phyloP scores from a whole-genome alignment of 2,329 filamentous ascomycete species.

The Penicillium thymicola region DNA sequence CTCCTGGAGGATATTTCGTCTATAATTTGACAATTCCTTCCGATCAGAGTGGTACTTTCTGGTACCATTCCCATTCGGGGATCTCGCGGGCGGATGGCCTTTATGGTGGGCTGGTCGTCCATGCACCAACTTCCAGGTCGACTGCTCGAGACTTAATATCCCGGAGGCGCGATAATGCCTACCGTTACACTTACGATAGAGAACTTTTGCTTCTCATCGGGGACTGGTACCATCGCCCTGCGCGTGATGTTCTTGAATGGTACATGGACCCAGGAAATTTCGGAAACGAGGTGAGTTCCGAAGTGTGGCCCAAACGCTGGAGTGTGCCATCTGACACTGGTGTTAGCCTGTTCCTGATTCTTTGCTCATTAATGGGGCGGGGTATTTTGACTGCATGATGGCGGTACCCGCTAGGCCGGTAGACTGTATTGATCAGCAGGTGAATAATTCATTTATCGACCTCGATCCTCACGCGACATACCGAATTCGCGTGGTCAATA shows the following conservation, averaged over 20 bases:
- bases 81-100: slow-evolving; percentile 46
- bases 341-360: slow-evolving; percentile 49
- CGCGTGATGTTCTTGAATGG: slow-evolving; percentile 43
- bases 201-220: slow-evolving; percentile 49
- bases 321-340: background rate
- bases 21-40: slow-evolving; percentile 42
- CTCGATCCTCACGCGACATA: slow-evolving; percentile 27
- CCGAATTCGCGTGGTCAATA: slow-evolving; percentile 45
- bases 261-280: slow-evolving; percentile 45
- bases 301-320: background rate
- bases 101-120: slow-evolving; percentile 49
- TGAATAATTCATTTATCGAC: slow-evolving; percentile 25
- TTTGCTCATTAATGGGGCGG: slow-evolving; percentile 47
- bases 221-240: slow-evolving; percentile 50
- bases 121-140: slow-evolving; percentile 34
- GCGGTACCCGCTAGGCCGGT: slow-evolving; percentile 46
- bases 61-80: slow-evolving; percentile 50
- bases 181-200: slow-evolving; percentile 31
- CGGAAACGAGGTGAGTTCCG: slow-evolving; percentile 41
- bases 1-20: slow-evolving; percentile 52
- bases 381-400: slow-evolving; percentile 47
- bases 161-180: background rate
- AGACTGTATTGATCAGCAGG: slow-evolving; percentile 38
- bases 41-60: slow-evolving; percentile 46
- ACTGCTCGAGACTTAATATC: slow-evolving; percentile 18